These are phyloP conservation scores for Annulohypoxylon moriforme DNA, from an alignment of 495 filamentous ascomycete species.

Conservation along the genomic window DNA sequence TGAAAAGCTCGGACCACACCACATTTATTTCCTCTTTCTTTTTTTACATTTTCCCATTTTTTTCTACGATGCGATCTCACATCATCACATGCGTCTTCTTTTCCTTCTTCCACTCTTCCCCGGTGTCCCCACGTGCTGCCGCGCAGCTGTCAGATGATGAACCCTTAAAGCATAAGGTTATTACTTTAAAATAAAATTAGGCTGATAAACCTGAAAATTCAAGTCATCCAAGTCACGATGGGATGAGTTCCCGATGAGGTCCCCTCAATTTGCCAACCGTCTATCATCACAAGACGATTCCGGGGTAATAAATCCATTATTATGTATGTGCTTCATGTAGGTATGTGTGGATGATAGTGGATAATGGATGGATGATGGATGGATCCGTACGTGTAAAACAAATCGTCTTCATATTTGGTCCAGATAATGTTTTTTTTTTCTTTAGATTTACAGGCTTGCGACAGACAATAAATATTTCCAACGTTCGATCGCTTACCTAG, in stretches of 20 bases:
- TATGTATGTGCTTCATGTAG: not conserved
- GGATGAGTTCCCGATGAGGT: slow-evolving; percentile 10
- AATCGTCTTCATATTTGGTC: slow-evolving; percentile 1
- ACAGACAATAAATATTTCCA: not conserved
- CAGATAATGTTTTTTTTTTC: not conserved
- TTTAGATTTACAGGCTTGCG: slow-evolving; percentile 4
- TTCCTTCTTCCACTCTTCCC: not conserved
- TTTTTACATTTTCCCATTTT: slow-evolving; percentile 9
- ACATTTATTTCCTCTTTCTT: slow-evolving; percentile 13
- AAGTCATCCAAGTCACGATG: slow-evolving; percentile 14
- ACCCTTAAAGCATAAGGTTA: slow-evolving; percentile 30
- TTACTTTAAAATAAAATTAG: slow-evolving; percentile 30
- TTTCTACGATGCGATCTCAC: slow-evolving; percentile 28
- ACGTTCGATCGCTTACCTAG: slow-evolving; percentile 12
- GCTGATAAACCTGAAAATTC: slow-evolving; percentile 15
- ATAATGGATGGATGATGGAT: not conserved
- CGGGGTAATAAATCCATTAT: slow-evolving; percentile 27
- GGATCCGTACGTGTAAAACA: not conserved
- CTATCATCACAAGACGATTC: slow-evolving; percentile 20
- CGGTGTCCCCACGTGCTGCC: slow-evolving; percentile 30
- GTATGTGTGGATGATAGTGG: slow-evolving; percentile 1
- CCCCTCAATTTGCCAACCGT: slow-evolving; percentile 15
- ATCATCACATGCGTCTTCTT: slow-evolving; percentile 31
- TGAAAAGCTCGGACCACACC: slow-evolving; percentile 28
- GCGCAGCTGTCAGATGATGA: slow-evolving; percentile 30